Conservation (phyloP, 192 early-diverging fungal genomes). For the Gaertneriomyces sp. region DNA sequence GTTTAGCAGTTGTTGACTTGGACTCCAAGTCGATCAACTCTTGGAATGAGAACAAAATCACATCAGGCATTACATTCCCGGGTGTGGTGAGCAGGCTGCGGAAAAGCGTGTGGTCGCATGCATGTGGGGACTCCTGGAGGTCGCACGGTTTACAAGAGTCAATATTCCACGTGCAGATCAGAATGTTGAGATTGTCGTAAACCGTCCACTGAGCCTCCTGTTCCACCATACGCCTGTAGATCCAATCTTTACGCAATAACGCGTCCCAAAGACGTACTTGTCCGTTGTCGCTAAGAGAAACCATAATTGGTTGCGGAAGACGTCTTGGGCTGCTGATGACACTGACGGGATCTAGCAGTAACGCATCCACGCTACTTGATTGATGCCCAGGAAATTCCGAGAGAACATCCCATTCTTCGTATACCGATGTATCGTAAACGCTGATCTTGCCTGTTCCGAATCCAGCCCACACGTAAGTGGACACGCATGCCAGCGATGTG, state of each 20-base stretch:
- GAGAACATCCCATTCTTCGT: conserved; percentile 47
- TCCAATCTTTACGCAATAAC: conserved; percentile 62
- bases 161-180: conserved; percentile 92
- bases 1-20: conserved; percentile 72
- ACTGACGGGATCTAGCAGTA: conserved; percentile 58
- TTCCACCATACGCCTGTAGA: conserved; percentile 62
- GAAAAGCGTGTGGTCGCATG: conserved; percentile 48
- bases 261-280: conserved; percentile 75
- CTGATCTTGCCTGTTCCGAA: conserved; percentile 74
- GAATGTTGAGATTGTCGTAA: conserved; percentile 63
- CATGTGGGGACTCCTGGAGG: conserved; percentile 54
- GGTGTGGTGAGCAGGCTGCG: conserved; percentile 42
- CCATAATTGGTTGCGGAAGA: too few species aligned
- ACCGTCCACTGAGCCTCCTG: conserved; percentile 60
- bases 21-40: conserved; percentile 80
- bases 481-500: conserved; percentile 58
- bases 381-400: conserved; percentile 69
- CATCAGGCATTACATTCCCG: conserved; percentile 57
- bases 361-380: conserved; percentile 40
- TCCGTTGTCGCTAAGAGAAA: conserved; percentile 58
- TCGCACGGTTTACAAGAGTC: conserved; percentile 83
- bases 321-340: conserved; percentile 42
- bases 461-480: conserved; percentile 68
- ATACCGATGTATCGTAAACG: conserved; percentile 55
- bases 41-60: conserved; percentile 81